phyloP scores from a whole-genome alignment of 164 flowering plant genomes.

The Saururus chinensis region DNA sequence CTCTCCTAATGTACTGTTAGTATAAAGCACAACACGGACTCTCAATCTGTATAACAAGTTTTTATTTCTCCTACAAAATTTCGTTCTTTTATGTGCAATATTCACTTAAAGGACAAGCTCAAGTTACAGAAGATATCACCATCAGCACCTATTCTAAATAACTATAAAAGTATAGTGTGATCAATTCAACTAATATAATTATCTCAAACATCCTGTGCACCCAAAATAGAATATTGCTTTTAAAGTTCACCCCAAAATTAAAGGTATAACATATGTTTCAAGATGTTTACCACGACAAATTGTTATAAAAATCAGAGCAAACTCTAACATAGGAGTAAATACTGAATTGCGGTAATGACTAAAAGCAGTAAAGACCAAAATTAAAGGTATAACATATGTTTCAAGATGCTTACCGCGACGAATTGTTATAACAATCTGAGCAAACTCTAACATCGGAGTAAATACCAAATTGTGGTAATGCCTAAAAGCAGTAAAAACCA shows the following conservation, averaged over 20 bases:
- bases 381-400: neutral
- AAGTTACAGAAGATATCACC: too few relatives aligned
- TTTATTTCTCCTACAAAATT: too few relatives aligned
- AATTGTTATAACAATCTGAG: slow-evolving; percentile 23
- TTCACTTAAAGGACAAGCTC: too few relatives aligned
- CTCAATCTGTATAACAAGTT: too few relatives aligned
- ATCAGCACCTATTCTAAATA: too few relatives aligned
- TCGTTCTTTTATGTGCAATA: too few relatives aligned
- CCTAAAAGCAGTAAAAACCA: slow-evolving; percentile 9
- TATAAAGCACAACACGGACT: too few relatives aligned
- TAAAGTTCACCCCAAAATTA: neutral
- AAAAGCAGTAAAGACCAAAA: slow-evolving; percentile 1
- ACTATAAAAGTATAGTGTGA: too few relatives aligned
- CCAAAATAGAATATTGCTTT: neutral
- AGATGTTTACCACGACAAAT: slow-evolving; percentile 13
- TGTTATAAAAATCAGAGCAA: slow-evolving; percentile 26
- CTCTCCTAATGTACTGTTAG: neutral
- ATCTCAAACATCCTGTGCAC: neutral
- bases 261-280: too few relatives aligned
- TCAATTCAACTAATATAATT: neutral
- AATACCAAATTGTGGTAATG: slow-evolving; percentile 29
- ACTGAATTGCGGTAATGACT: slow-evolving; percentile 30
- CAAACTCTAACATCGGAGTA: slow-evolving; percentile 25
- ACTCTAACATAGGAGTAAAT: slow-evolving; percentile 24
- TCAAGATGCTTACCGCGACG: slow-evolving; percentile 13